These are phyloP conservation scores for Aspergillus arachidicola DNA, from an alignment of 2,329 filamentous ascomycete species.

Conservation along the genomic window DNA sequence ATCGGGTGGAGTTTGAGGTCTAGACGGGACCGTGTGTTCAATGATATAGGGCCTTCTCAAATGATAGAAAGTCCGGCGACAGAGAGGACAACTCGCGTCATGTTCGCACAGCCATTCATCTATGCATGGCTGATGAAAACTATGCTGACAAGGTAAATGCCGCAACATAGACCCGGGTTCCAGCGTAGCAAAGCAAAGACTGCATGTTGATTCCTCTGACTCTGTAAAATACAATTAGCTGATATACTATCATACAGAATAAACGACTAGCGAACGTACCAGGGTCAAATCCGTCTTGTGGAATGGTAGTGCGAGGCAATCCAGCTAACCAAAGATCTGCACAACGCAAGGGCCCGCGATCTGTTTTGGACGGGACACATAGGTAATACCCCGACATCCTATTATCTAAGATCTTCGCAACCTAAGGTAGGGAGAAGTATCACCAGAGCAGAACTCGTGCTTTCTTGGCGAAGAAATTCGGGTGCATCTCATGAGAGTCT, in stretches of 20 bases:
- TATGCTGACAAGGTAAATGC: not conserved
- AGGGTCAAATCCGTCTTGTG: not conserved
- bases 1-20: not conserved
- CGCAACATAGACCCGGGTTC: not conserved
- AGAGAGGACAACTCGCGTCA: not conserved
- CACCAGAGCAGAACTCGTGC: not conserved
- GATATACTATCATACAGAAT: too few relatives aligned
- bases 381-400: not conserved
- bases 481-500: not conserved
- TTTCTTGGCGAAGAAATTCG: not conserved
- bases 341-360: not conserved
- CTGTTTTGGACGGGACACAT: not conserved
- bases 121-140: not conserved
- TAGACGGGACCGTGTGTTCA: not conserved
- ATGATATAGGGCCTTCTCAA: not conserved
- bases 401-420: not conserved
- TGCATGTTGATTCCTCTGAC: not conserved
- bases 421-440: not conserved
- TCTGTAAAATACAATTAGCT: not conserved
- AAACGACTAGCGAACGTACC: not conserved
- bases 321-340: not conserved
- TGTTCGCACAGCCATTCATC: not conserved
- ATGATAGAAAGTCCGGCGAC: not conserved
- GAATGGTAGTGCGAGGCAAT: not conserved
- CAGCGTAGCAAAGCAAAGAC: not conserved